Evolutionary conservation across 352 stramenopile genomes (phyloP).

Genomic region (Globisporangium nagaii): DNA sequence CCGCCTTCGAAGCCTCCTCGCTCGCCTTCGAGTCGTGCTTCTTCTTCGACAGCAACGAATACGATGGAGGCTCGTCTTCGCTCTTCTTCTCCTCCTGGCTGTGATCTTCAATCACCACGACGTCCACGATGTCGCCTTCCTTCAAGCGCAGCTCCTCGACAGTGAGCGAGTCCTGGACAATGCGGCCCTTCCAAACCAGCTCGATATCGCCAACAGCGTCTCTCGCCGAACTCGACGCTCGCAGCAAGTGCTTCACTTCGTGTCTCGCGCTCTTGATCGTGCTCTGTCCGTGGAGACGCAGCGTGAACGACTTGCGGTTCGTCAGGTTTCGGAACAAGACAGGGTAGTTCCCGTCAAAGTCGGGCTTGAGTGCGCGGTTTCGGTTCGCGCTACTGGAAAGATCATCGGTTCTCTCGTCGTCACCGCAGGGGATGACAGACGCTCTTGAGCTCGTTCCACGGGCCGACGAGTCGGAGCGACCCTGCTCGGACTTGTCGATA

Average conservation of each 20-base stretch:
- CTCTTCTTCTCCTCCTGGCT: slow-evolving; percentile 22
- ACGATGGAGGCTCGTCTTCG: slow-evolving; percentile 15
- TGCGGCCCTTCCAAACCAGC: slow-evolving; percentile 52
- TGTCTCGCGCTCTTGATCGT: slow-evolving; percentile 49
- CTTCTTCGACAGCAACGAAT: slow-evolving; percentile 24
- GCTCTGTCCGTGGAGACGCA: slow-evolving; percentile 41
- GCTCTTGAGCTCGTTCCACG: slow-evolving; percentile 23
- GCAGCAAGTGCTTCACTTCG: slow-evolving; percentile 56
- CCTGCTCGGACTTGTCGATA: slow-evolving; percentile 45
- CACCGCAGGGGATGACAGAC: slow-evolving; percentile 49
- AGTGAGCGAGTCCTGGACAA: slow-evolving; percentile 35
- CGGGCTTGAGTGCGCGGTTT: slow-evolving; percentile 29
- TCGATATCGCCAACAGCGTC: slow-evolving; percentile 47
- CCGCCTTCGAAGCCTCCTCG: slow-evolving; percentile 18
- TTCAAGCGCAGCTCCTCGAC: slow-evolving; percentile 56
- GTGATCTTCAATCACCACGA: slow-evolving; percentile 65
- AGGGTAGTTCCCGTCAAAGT: slow-evolving; percentile 50
- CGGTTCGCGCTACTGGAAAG: slow-evolving; percentile 14
- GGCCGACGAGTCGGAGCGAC: slow-evolving; percentile 2
- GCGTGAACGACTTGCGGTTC: slow-evolving; percentile 66
- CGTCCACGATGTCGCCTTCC: slow-evolving; percentile 58
- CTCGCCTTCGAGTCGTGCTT: slow-evolving; percentile 20
- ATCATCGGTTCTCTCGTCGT: slow-evolving; percentile 36
- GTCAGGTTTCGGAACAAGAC: slow-evolving; percentile 59
- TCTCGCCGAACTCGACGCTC: slow-evolving; percentile 29